These are phyloP conservation scores for Madurella mycetomatis DNA, from an alignment of 2,329 filamentous ascomycete species.

Conservation along the genomic window DNA sequence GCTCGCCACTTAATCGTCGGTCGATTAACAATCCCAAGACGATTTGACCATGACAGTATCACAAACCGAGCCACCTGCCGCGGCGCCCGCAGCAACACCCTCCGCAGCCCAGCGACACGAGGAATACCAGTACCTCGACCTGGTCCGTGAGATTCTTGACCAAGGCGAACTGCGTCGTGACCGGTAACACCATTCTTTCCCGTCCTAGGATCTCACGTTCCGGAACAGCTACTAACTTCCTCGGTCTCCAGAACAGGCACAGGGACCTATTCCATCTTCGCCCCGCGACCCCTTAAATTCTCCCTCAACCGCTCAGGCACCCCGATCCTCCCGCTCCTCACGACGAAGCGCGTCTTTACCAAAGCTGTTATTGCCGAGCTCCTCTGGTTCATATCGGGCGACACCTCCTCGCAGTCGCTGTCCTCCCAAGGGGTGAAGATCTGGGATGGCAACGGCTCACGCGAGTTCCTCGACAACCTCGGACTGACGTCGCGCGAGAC, in stretches of 20 bases:
- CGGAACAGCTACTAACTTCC: conserved; percentile 1
- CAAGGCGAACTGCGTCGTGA: conserved; percentile 86
- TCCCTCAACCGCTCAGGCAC: conserved; percentile 59
- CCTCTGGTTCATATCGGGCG: conserved; percentile 89
- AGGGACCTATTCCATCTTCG: conserved; percentile 85
- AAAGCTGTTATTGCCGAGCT: conserved; percentile 88
- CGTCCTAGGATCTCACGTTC: neutral
- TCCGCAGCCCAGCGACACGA: conserved; percentile 55
- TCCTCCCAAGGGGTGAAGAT: conserved; percentile 84
- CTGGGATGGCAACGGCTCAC: conserved; percentile 95
- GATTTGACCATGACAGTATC: conserved; percentile 17
- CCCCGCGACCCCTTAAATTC: conserved; percentile 82
- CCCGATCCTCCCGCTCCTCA: conserved; percentile 83
- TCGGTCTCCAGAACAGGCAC: conserved; percentile 69
- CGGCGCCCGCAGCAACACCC: conserved; percentile 2
- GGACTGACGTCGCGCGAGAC: conserved; percentile 76
- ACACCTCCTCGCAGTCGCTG: conserved; percentile 73
- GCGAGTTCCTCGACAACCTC: conserved; percentile 81
- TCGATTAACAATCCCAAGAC: neutral
- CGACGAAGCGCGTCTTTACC: conserved; percentile 93
- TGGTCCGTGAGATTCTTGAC: conserved; percentile 79
- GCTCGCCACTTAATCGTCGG: neutral
- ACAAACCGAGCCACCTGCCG: conserved; percentile 2
- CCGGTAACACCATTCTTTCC: conserved; percentile 47
- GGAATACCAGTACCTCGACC: conserved; percentile 88